Conservation (phyloP, 2,329 filamentous ascomycete genomes). For the Sclerotinia glacialis region DNA sequence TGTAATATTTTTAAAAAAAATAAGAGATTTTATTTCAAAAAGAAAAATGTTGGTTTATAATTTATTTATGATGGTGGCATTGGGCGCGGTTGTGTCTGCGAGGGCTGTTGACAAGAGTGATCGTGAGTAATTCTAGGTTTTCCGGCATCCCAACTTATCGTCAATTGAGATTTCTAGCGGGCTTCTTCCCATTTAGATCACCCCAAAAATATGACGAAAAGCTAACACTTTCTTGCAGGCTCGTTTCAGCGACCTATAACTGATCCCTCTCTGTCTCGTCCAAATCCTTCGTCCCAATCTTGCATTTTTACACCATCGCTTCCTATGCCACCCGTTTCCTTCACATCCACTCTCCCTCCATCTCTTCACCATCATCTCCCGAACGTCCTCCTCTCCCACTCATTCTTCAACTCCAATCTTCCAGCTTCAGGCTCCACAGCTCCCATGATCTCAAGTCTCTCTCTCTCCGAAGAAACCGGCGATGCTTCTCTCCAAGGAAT, state of each 20-base stretch:
- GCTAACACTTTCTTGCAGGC: neutral
- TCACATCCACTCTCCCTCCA: slow-evolving; percentile 9
- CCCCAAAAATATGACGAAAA: neutral
- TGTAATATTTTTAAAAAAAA: slow-evolving; percentile 3
- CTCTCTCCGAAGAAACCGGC: slow-evolving; percentile 14
- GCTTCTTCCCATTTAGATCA: neutral
- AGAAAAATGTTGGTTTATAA: slow-evolving; percentile 16
- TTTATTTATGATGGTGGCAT: neutral
- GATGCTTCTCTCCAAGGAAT: slow-evolving; percentile 15
- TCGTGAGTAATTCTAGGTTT: neutral
- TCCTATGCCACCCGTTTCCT: slow-evolving; percentile 11
- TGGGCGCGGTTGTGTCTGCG: slow-evolving; percentile 11
- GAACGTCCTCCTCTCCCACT: slow-evolving; percentile 12
- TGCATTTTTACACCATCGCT: slow-evolving; percentile 19
- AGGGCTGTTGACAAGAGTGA: slow-evolving; percentile 13
- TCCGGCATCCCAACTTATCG: neutral
- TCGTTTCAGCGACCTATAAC: neutral
- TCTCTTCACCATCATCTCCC: slow-evolving; percentile 13
- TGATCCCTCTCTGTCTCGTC: neutral
- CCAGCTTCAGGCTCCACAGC: neutral
- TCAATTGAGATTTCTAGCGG: neutral
- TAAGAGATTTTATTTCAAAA: neutral
- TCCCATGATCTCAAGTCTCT: slow-evolving; percentile 1
- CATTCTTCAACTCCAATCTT: neutral
- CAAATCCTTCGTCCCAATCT: neutral